phyloP scores from a whole-genome alignment of 305 asterid genomes.

The Solanum hybrid region DNA sequence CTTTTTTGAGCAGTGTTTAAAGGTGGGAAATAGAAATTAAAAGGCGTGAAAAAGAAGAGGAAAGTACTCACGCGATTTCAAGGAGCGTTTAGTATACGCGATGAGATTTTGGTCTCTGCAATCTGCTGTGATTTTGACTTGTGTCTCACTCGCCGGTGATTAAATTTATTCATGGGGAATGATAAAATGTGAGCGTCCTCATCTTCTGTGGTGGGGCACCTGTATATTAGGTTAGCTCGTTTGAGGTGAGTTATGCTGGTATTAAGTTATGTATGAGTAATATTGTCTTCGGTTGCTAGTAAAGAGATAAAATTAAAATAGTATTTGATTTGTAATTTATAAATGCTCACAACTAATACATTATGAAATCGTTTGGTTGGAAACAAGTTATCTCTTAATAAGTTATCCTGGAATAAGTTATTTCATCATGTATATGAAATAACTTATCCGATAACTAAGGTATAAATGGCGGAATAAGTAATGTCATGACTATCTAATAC shows the following conservation, averaged over 20 bases:
- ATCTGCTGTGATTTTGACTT: background rate
- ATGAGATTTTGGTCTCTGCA: background rate
- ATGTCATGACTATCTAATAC: no score
- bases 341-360: no score
- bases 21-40: background rate
- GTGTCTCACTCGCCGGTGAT: background rate
- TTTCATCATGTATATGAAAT: no score
- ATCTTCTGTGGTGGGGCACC: background rate
- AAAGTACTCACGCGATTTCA: constrained; percentile 1
- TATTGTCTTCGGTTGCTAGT: no score
- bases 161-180: background rate
- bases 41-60: background rate
- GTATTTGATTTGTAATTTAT: no score
- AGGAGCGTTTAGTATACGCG: background rate
- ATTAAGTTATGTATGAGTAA: no score
- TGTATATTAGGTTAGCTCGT: background rate
- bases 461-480: no score
- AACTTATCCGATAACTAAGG: no score
- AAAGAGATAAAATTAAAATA: no score
- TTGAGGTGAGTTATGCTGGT: fast-evolving
- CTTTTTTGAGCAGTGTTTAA: background rate
- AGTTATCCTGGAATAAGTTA: no score
- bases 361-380: no score
- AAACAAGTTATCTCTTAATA: no score
- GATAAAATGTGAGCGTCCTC: background rate